Conservation (phyloP, 352 stramenopile genomes). For the Pythium vanterpoolii region DNA sequence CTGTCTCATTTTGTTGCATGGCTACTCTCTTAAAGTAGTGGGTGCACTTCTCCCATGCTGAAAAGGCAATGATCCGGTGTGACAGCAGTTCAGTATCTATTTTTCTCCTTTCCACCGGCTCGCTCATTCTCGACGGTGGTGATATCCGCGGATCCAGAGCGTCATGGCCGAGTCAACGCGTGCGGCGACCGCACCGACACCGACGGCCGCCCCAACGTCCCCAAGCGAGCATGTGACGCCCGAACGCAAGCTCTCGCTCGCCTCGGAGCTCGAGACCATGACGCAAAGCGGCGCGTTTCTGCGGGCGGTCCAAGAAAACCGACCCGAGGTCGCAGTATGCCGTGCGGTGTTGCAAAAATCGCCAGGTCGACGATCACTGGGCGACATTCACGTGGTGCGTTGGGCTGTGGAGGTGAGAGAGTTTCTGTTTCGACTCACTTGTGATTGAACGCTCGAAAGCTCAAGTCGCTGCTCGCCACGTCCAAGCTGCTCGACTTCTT, state of each 20-base stretch:
- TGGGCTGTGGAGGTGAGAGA: neutral
- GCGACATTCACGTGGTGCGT: conserved; percentile 67
- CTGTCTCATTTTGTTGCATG: too few species aligned
- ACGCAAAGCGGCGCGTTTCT: conserved; percentile 25
- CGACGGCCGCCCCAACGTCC: neutral
- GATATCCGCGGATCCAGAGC: neutral
- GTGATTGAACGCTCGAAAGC: conserved; percentile 27
- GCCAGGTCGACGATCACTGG: conserved; percentile 52
- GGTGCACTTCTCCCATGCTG: too few species aligned
- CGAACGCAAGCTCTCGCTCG: conserved; percentile 26
- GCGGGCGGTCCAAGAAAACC: conserved; percentile 31
- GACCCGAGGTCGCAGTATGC: conserved; percentile 45
- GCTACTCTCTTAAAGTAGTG: too few species aligned
- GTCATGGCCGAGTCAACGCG: neutral
- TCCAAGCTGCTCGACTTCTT: conserved; percentile 83
- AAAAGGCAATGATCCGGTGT: too few species aligned
- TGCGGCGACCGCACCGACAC: neutral
- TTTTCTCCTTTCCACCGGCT: too few species aligned
- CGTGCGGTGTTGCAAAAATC: conserved; percentile 53
- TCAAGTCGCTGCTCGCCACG: conserved; percentile 68
- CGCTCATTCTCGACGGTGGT: neutral
- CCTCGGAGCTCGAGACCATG: conserved; percentile 30
- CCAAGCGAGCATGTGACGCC: neutral
- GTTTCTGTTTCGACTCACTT: neutral
- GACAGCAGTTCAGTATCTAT: too few species aligned